A percentile compares a stretch with the other conserved stretches of the same genome.
phyloP scores from a whole-genome alignment of 225 moss, liverwort and hornwort genomes.

The Physcomitrium patens region DNA sequence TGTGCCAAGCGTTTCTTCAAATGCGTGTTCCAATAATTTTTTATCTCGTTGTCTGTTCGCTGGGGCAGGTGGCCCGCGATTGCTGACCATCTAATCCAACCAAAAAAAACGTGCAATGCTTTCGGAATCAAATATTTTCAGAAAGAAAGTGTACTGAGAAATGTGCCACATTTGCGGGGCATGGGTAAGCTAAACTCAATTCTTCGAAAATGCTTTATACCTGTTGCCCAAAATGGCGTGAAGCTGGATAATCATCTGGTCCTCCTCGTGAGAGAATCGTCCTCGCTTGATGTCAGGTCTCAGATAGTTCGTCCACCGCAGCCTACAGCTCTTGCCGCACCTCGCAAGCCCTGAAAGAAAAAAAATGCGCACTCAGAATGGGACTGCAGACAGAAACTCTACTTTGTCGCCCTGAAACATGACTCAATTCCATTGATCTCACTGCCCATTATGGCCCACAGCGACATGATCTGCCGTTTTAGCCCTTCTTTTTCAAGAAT shows the following conservation, averaged over 20 bases:
- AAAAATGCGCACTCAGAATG: not conserved
- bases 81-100: slow-evolving; percentile 70
- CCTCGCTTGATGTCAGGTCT: slow-evolving; percentile 59
- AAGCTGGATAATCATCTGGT: slow-evolving; percentile 53
- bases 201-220: not conserved
- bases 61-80: slow-evolving; percentile 82
- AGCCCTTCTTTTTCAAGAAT: not conserved
- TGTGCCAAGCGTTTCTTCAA: slow-evolving; percentile 81
- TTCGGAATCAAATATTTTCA: too few relatives aligned
- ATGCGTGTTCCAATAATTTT: slow-evolving; percentile 98
- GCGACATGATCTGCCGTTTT: not conserved
- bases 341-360: slow-evolving; percentile 40
- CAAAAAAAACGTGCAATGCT: not conserved
- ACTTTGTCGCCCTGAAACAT: not conserved
- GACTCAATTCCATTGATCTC: not conserved
- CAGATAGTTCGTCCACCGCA: slow-evolving; percentile 62
- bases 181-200: not conserved
- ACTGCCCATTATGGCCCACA: not conserved
- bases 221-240: slow-evolving; percentile 55
- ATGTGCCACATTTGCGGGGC: not conserved
- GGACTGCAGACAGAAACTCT: too few relatives aligned
- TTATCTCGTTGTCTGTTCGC: slow-evolving; percentile 95
- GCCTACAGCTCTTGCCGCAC: slow-evolving; percentile 64
- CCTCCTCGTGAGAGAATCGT: slow-evolving; percentile 43
- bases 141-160: too few relatives aligned